Conservation (phyloP, 2,329 filamentous ascomycete species). For the Arthrocladium fulminans region DNA sequence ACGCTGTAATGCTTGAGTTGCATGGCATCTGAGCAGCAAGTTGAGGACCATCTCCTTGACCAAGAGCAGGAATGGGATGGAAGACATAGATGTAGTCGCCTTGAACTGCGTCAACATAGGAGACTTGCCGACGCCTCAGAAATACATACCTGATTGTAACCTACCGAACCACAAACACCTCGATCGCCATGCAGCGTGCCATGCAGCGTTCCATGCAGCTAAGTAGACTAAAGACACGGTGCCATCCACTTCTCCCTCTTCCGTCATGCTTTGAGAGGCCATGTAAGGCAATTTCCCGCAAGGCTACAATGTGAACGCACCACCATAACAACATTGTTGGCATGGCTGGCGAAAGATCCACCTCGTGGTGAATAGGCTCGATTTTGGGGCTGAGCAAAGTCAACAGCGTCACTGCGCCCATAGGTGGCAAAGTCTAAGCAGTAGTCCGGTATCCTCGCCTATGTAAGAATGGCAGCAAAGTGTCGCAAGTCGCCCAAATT, state of each 20-base stretch:
- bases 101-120: background rate
- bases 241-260: slow-evolving; percentile 22
- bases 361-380: background rate
- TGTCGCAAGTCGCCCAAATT: slow-evolving; percentile 1
- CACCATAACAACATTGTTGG: slow-evolving; percentile 25
- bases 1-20: slow-evolving; percentile 1
- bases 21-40: background rate
- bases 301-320: slow-evolving; percentile 31
- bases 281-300: slow-evolving; percentile 25
- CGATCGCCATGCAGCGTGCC: no score
- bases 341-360: slow-evolving; percentile 22
- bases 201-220: background rate
- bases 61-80: background rate
- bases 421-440: background rate
- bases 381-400: background rate
- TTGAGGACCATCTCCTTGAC: background rate
- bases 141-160: no score
- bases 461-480: background rate
- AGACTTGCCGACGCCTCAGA: no score
- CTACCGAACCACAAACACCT: no score
- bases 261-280: slow-evolving; percentile 20
- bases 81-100: background rate
- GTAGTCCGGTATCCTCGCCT: background rate
- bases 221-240: slow-evolving; percentile 1
- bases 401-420: background rate